A percentile compares a stretch with the other conserved stretches of the same genome.
Conservation (phyloP, 169 alveolate species). For the Plasmodium coatneyi region DNA sequence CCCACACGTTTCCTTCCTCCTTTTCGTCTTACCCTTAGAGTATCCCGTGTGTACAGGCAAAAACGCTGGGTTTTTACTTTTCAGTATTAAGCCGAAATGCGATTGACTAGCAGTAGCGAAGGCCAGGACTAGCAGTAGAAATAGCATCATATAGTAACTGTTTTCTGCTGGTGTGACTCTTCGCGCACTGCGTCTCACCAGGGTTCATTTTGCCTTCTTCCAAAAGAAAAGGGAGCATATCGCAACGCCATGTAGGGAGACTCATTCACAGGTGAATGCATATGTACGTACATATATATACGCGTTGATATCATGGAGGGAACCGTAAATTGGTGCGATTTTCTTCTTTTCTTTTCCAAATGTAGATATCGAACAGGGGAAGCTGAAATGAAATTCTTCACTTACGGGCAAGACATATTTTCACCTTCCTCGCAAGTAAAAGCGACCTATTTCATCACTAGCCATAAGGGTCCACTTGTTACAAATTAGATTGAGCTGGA, state of each 20-base stretch:
- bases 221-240: neutral
- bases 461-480: neutral
- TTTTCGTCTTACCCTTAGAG: conserved; percentile 28
- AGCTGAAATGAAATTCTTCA: neutral
- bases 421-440: neutral
- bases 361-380: neutral
- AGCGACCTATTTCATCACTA: neutral
- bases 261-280: neutral
- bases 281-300: neutral
- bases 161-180: neutral
- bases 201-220: conserved; percentile 10
- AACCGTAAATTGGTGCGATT: neutral
- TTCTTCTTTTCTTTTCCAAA: neutral
- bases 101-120: conserved; percentile 1
- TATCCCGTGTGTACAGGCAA: conserved; percentile 21
- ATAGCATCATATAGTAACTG: conserved; percentile 50
- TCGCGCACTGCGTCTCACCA: conserved; percentile 15
- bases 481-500: neutral
- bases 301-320: neutral
- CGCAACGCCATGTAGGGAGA: neutral
- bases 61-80: conserved; percentile 39
- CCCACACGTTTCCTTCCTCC: neutral
- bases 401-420: neutral
- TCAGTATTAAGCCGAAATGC: conserved; percentile 29
- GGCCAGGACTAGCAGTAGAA: conserved; percentile 29